phyloP scores from a whole-genome alignment of 352 stramenopile species.

The Phytopythium boreale region DNA sequence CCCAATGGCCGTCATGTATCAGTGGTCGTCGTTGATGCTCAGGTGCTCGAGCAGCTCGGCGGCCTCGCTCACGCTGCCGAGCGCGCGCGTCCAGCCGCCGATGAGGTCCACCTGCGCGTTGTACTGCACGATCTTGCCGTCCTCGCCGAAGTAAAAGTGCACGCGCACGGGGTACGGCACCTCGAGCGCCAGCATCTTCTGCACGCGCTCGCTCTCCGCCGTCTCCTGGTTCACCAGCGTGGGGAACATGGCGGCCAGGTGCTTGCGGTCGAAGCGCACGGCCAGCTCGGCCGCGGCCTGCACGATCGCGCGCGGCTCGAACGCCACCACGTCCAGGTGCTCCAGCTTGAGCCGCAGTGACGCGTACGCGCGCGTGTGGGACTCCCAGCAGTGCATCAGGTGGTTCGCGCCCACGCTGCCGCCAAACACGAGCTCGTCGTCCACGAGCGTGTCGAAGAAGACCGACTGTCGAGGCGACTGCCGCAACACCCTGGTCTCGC shows the following conservation, averaged over 20 bases:
- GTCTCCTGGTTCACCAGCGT: slow-evolving; percentile 28
- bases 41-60: slow-evolving; percentile 22
- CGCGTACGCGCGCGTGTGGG: slow-evolving; percentile 48
- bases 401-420: slow-evolving; percentile 34
- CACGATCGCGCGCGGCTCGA: slow-evolving; percentile 35
- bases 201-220: slow-evolving; percentile 14
- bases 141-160: slow-evolving; percentile 37
- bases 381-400: slow-evolving; percentile 49
- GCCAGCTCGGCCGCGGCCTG: slow-evolving; percentile 21
- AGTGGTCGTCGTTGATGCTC: not conserved
- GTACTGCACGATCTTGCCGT: slow-evolving; percentile 44
- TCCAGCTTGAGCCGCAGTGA: slow-evolving; percentile 44
- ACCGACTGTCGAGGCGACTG: slow-evolving; percentile 20
- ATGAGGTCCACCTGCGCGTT: slow-evolving; percentile 39
- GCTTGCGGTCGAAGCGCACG: slow-evolving; percentile 42
- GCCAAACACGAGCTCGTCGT: slow-evolving; percentile 38
- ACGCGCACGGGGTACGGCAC: slow-evolving; percentile 43
- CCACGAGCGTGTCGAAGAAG: slow-evolving; percentile 39
- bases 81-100: slow-evolving; percentile 19
- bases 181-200: slow-evolving; percentile 39
- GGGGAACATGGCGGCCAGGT: slow-evolving; percentile 53
- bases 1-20: not conserved
- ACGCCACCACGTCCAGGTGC: slow-evolving; percentile 32
- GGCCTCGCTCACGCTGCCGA: slow-evolving; percentile 29
- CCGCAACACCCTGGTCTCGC: slow-evolving; percentile 14